phyloP scores from a whole-genome alignment of 1,139 yeast species.

The Schwanniomyces etchellsii region DNA sequence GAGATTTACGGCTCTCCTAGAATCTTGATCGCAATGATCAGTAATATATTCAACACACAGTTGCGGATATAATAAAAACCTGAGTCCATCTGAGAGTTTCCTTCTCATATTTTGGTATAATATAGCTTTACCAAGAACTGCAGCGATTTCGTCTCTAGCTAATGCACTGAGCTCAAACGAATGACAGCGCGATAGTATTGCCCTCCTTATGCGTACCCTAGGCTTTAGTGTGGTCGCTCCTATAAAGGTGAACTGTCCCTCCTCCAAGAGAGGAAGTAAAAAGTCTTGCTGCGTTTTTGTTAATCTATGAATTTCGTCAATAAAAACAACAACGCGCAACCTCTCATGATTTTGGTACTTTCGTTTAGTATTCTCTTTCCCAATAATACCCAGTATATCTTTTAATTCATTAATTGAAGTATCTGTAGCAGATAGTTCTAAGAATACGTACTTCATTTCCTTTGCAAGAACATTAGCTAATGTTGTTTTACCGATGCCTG shows the following conservation, averaged over 20 bases:
- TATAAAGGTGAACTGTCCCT: conserved; percentile 35
- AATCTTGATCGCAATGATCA: conserved; percentile 23
- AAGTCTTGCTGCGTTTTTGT: conserved; percentile 38
- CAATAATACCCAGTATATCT: conserved; percentile 19
- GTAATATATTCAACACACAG: conserved; percentile 13
- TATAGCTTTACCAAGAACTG: conserved; percentile 22
- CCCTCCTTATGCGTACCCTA: conserved; percentile 25
- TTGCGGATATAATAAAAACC: conserved; percentile 10
- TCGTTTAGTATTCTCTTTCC: conserved; percentile 19
- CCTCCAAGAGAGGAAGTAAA: conserved; percentile 34
- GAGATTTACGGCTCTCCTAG: conserved; percentile 26
- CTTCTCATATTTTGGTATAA: conserved; percentile 24
- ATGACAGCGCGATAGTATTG: conserved; percentile 39
- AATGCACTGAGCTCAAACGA: conserved; percentile 23
- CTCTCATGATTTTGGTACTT: conserved; percentile 7
- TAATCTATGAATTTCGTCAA: conserved; percentile 42
- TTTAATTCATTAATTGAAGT: conserved; percentile 25
- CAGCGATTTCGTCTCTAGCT: conserved; percentile 12
- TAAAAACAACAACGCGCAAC: conserved; percentile 30
- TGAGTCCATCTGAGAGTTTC: conserved; percentile 8
- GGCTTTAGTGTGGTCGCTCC: conserved; percentile 42
- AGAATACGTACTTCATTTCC: conserved; percentile 29
- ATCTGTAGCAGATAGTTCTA: conserved; percentile 38
- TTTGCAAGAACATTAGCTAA: conserved; percentile 33
- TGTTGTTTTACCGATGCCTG: conserved; percentile 45